These are phyloP conservation scores for Lathyrus tuberosus DNA, from an alignment of 306 rosid species.

Conservation along the genomic window DNA sequence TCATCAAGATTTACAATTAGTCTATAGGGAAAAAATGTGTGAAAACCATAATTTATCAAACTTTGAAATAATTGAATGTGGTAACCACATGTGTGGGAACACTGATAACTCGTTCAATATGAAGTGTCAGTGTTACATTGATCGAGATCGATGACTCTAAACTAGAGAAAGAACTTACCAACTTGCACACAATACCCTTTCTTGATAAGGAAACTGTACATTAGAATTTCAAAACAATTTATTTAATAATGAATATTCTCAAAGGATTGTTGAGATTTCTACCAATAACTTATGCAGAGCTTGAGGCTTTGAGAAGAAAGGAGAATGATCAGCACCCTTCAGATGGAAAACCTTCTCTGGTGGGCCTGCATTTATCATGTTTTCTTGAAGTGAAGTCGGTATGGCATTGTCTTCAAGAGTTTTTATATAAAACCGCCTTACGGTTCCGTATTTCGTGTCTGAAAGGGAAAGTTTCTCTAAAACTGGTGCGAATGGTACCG, in stretches of 20 bases:
- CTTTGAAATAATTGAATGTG: too few species aligned
- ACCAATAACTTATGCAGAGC: constrained; percentile 86
- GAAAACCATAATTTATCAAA: too few species aligned
- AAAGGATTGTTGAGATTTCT: constrained; percentile 71
- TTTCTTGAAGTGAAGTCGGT: constrained; percentile 69
- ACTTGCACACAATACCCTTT: constrained; percentile 10
- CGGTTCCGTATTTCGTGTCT: constrained; percentile 73
- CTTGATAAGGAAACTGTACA: constrained; percentile 34
- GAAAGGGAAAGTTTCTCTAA: constrained; percentile 83
- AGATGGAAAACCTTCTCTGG: constrained; percentile 74
- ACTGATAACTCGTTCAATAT: neutral
- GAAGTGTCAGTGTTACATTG: neutral
- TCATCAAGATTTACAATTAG: too few species aligned
- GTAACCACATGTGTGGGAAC: neutral
- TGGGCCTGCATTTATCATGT: constrained; percentile 73
- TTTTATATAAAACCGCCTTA: constrained; percentile 80
- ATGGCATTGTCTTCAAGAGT: constrained; percentile 92
- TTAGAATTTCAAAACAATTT: constrained; percentile 43
- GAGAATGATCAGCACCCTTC: constrained; percentile 93
- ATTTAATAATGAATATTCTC: constrained; percentile 38
- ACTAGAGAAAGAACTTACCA: neutral
- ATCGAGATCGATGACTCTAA: neutral
- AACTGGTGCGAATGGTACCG: constrained; percentile 82
- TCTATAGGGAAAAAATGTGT: too few species aligned
- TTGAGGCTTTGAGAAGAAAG: constrained; percentile 97